Evolutionary conservation across 1,139 yeast species (phyloP).

Genomic region (Kodamaea arcana): DNA sequence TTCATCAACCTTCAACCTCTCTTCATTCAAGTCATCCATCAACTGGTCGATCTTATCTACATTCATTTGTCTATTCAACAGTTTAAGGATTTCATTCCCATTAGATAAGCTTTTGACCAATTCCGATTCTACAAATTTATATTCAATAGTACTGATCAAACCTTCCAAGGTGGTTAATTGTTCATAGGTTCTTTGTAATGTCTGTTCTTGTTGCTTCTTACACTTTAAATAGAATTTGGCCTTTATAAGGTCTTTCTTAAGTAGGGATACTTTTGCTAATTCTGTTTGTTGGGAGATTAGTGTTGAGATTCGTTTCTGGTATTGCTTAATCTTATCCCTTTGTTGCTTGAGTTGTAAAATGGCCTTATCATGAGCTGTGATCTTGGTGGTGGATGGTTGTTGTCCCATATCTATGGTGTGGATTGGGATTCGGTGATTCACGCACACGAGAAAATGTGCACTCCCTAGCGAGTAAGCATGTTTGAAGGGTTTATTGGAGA

Average conservation of each 20-base stretch:
- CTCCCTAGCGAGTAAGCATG: no score
- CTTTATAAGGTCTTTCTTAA: constrained; percentile 41
- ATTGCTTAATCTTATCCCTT: constrained; percentile 76
- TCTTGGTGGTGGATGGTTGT: constrained; percentile 47
- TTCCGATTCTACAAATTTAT: constrained; percentile 82
- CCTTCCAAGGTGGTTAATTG: constrained; percentile 77
- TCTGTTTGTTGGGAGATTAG: constrained; percentile 56
- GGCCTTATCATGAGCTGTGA: constrained; percentile 82
- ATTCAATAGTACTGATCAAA: constrained; percentile 74
- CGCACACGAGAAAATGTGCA: no score
- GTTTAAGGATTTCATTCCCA: constrained; percentile 73
- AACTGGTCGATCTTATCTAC: constrained; percentile 76
- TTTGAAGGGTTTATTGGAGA: no score
- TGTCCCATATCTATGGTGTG: no score
- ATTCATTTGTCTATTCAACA: constrained; percentile 73
- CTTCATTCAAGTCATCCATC: constrained; percentile 83
- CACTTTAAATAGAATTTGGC: constrained; percentile 73
- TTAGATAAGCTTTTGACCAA: constrained; percentile 74
- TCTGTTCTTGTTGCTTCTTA: constrained; percentile 75
- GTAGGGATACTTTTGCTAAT: constrained; percentile 56
- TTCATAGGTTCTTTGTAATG: constrained; percentile 63
- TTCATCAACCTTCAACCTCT: constrained; percentile 71
- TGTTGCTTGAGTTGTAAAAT: constrained; percentile 82
- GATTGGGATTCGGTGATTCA: no score
- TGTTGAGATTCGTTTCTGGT: constrained; percentile 57